Percentiles rank a stretch among this genome's conserved stretches.
Conservation (phyloP, 2,329 filamentous ascomycete species). For the Alternaria arbusti region DNA sequence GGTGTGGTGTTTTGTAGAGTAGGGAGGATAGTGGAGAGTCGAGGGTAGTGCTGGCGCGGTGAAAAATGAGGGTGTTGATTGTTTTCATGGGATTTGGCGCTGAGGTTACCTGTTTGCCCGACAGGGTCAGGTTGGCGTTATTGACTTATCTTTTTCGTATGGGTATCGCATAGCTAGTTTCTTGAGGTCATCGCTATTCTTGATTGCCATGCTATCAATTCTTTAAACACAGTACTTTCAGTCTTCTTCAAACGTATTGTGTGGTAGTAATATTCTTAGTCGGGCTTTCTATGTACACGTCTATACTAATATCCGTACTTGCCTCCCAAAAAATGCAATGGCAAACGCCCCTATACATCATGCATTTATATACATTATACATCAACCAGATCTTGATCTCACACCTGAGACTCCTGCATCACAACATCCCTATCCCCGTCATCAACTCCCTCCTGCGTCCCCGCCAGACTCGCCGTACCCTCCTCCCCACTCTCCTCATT, state of each 20-base stretch:
- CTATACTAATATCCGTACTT: neutral
- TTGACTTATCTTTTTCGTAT: neutral
- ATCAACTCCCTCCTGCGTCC: conserved; percentile 12
- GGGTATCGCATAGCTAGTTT: neutral
- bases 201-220: neutral
- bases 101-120: conserved; percentile 9
- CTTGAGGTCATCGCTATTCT: neutral
- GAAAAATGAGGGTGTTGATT: neutral
- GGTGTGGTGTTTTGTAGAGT: neutral
- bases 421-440: conserved; percentile 10
- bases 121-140: conserved; percentile 14
- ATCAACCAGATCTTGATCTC: neutral
- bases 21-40: neutral
- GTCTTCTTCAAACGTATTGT: neutral
- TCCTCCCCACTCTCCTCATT: conserved; percentile 4
- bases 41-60: neutral
- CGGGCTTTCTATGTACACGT: neutral
- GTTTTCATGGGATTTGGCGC: neutral
- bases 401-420: neutral
- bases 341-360: neutral
- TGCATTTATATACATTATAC: neutral
- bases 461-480: neutral
- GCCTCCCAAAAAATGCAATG: neutral
- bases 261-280: neutral
- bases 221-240: neutral